Evolutionary conservation across 768 basidiomycete genomes (phyloP), one percentile per base, ranked within the genome.

Genomic region (Leccinum obscurum): DNA sequence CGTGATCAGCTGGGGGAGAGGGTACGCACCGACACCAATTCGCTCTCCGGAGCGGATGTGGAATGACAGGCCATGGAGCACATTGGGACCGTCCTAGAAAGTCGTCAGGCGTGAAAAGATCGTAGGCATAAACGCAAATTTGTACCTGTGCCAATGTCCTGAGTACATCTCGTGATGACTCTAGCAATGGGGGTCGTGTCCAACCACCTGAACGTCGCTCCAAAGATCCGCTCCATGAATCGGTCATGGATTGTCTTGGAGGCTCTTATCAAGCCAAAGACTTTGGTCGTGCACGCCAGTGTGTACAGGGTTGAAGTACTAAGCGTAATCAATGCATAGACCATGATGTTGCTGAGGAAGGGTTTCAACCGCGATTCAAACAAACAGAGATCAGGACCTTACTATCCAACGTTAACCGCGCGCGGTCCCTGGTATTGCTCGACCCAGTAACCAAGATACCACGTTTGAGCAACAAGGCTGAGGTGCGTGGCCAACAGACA

Each of bases 121-220:
- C 13, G 34, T 22, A 24, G 39, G 8, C 32, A 22, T 34, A 4
- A 17, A 28, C 4, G 17, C 6, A 30, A 11, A 14, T 35, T 14
- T 24, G 17, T 57, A 61, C 60, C 56, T 49, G 56, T n/a, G 3
- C 39, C 54, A 6, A 89, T 86, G 67, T 90, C 88, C 56, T 86
- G 83, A 26, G 74, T 73, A 51, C 70, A 73, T 51, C 75, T 65
- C 10, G 72, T 64, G 26, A 74, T 67, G 58, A 75, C 28, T 28
- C 28, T 67, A 24, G 74, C 66, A 4, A 64, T 63, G 5, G 74
- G 75, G 5, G 66, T 68, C 4, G 64, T 77, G 61, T 84, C 83
- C 10, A 84, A 72, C 78, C 80, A 87, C 69, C 87, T 83, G 39
- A 89, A 69, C 1, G 88, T 88, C 4, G 85, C 83, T 5, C 84